Base-by-base conservation (phyloP, 202 grass and related monocot genomes). In the Saccharum hybrid region DNA sequence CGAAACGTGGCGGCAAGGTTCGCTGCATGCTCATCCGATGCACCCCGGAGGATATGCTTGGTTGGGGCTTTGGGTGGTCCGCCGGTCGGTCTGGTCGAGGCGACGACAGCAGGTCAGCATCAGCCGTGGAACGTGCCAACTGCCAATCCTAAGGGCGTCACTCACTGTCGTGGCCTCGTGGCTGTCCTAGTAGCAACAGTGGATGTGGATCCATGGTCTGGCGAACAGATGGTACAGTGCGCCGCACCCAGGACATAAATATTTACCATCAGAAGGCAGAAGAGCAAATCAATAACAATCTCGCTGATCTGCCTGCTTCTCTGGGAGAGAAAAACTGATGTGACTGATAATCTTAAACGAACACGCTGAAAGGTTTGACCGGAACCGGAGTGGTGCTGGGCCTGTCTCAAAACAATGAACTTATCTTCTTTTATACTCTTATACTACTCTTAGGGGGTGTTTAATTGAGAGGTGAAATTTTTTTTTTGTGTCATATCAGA, bases 1-100 rank as follows among this genome's bases (percentile, higher is more conserved):
- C 68, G 68, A 71, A 71, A 46, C 68, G 68, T 71, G 67, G 38
- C 40, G 68, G 21, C 11, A 26, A 51, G 71, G 48, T 34, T 73
- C 71, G 26, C 71, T 51, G 70, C 43, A 73, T 26, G 51, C 41
- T 41, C 41, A 13, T 30, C 23, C 42, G 42, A 40, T 71, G 40
- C 10, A 16, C 33, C 3, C 9, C 9, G 61, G 42, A 30, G 60
- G 61, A 66, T 66, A 66, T 66, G 63, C 63, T 66, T 4, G 62
- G 26, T 33, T 33, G 33, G 33, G 4, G 11, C 10, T 45, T 26
- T 45, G 42, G 42, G 10, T 45, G 42, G 10, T 45, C 41, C 12
- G 43, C 43, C 4, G 22, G 57, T 60, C n/a, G 59, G 22, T 11
- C 61, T 0, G 63, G 31, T 15, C 14, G 26, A 12, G 61, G 61